Evolutionary conservation across 2,329 filamentous ascomycete genomes (phyloP), one percentile per base, ranked within the genome.

Genomic region (Arthroderma uncinatum): DNA sequence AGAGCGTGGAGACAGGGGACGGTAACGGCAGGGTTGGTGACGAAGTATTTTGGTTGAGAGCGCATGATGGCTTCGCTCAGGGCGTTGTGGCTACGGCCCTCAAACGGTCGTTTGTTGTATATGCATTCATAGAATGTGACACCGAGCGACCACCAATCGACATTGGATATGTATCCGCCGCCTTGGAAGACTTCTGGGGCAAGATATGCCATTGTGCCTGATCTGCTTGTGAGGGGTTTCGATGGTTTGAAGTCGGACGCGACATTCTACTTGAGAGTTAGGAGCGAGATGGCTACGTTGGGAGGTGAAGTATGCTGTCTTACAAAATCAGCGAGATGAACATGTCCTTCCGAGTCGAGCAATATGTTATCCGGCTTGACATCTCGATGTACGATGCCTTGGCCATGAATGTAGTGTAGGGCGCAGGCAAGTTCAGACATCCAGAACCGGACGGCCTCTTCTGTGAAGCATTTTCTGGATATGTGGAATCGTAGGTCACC

Each of bases 111-210:
- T 89, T 94, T 97, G 76, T 94, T 95, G 76, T 97, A 98, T 63
- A 98, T 96, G 79, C 93, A 97, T 72, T 98, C 93, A 72, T 96
- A 98, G 71, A 97, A 97, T n/a, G 95, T 81, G 48, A 98, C 93
- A 53, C 93, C 93, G 21, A 98, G 74, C 4, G 93, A 97, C 93
- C 93, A 98, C 93, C 93, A 98, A 70, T 98, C 93, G 42, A 93
- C 91, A 64, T 93, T 88, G 50, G 84, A 83, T 59, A 87, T 85
- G 68, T 98, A 98, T 39, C 93, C 93, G 60, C 84, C 85, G 53
- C 92, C 92, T 62, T 85, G 81, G 67, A 97, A 98, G 1, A 97
- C 93, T 71, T 98, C 93, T 3, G 93, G 93, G 1, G 92, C 91
- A 6, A 98, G 82, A 68, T 98, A 98, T 56, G 93, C 93, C 58